Conservation (phyloP, 2,329 filamentous ascomycete genomes). For the Parafenestella ontariensis region DNA sequence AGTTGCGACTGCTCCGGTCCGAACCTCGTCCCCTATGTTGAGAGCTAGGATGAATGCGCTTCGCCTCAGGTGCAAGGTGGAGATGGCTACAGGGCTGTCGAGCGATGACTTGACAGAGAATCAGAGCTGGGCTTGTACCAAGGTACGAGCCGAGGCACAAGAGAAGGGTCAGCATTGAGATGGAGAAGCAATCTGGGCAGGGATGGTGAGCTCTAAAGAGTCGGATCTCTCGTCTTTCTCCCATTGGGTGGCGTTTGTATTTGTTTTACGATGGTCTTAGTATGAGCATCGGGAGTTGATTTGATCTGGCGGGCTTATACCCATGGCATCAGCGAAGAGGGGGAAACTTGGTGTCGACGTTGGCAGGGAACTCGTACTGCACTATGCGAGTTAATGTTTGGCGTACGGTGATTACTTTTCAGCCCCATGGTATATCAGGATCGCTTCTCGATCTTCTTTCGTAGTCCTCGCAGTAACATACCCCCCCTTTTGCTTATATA, state of each 20-base stretch:
- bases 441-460: background rate
- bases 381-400: background rate
- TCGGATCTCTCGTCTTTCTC: constrained; percentile 5
- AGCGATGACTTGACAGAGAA: constrained; percentile 11
- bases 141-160: constrained; percentile 11
- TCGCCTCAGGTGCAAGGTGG: constrained; percentile 34
- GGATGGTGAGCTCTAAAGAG: background rate
- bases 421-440: background rate
- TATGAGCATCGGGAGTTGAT: constrained; percentile 5
- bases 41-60: constrained; percentile 41
- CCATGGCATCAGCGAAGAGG: constrained; percentile 5
- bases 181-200: background rate
- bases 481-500: background rate
- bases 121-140: constrained; percentile 33
- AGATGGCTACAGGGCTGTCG: constrained; percentile 27
- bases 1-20: constrained; percentile 33
- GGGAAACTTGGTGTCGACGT: constrained; percentile 8
- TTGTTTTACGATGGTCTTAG: background rate
- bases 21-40: constrained; percentile 35
- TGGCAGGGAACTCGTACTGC: constrained; percentile 1
- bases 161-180: background rate
- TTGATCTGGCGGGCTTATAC: constrained; percentile 14
- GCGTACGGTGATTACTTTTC: constrained; percentile 1
- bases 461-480: background rate
- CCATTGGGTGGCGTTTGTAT: constrained; percentile 28